These are phyloP conservation scores for Lithospermum erythrorhizon DNA, from an alignment of 257 asterid species.

Conservation along the genomic window DNA sequence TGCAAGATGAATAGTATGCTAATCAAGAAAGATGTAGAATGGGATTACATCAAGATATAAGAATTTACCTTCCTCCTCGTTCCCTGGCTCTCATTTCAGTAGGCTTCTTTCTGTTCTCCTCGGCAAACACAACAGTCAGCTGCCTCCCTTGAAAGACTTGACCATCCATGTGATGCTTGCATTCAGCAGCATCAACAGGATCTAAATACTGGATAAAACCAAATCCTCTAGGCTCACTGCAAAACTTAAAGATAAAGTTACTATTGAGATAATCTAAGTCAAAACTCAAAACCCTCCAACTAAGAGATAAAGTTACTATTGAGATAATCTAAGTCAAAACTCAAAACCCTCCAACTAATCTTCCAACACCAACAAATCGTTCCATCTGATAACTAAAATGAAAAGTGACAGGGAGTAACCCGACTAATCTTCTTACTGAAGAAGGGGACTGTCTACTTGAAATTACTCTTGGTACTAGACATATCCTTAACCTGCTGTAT, in stretches of 20 bases:
- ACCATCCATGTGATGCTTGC: slow-evolving; percentile 93
- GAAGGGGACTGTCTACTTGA: too few species aligned
- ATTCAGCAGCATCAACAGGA: slow-evolving; percentile 88
- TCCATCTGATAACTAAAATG: too few species aligned
- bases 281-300: not conserved
- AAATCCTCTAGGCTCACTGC: slow-evolving; percentile 86
- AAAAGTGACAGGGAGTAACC: not conserved
- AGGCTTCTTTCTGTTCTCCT: slow-evolving; percentile 89
- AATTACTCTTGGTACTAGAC: too few species aligned
- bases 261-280: not conserved
- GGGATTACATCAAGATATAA: not conserved
- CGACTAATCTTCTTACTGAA: not conserved
- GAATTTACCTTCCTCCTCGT: slow-evolving; percentile 38
- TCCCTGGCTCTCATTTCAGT: slow-evolving; percentile 74
- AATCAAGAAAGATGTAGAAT: not conserved
- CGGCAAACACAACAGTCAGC: slow-evolving; percentile 91
- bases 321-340: not conserved
- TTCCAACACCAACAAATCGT: too few species aligned
- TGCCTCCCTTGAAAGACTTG: slow-evolving; percentile 65
- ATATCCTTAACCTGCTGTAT: too few species aligned
- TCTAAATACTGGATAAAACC: slow-evolving; percentile 92
- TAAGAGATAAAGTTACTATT: slow-evolving; percentile 1
- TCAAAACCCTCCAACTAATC: too few species aligned
- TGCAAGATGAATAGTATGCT: too few species aligned
- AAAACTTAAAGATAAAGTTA: slow-evolving; percentile 5